Conservation (phyloP, 2,329 filamentous ascomycete genomes). For the Fusarium compactum region DNA sequence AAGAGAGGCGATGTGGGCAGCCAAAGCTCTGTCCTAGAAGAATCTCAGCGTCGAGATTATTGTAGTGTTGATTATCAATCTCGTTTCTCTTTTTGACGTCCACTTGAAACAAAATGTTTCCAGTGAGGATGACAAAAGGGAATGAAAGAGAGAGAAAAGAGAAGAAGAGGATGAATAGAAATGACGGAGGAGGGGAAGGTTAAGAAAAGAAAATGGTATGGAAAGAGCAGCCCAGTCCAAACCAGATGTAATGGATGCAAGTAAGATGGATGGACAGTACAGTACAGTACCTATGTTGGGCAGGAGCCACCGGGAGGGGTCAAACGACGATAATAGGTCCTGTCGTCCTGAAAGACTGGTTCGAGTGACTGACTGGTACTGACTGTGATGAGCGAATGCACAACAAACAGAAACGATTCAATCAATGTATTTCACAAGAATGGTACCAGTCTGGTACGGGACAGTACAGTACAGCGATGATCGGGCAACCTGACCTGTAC, state of each 20-base stretch:
- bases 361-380: conserved; percentile 1
- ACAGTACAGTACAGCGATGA: conserved; percentile 29
- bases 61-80: conserved; percentile 21
- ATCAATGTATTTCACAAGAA: conserved; percentile 20
- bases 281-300: conserved; percentile 8
- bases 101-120: conserved; percentile 33
- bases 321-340: conserved; percentile 30
- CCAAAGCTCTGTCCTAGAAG: conserved; percentile 10
- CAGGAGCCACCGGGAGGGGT: conserved; percentile 19
- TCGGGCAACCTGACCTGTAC: conserved; percentile 11
- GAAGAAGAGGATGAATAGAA: conserved; percentile 8
- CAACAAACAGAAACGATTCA: conserved; percentile 11
- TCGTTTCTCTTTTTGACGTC: conserved; percentile 27
- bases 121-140: conserved; percentile 38
- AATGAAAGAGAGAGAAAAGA: not conserved
- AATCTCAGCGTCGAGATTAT: conserved; percentile 26
- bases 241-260: conserved; percentile 34
- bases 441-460: conserved; percentile 32
- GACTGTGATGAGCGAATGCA: conserved; percentile 17
- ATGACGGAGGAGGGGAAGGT: conserved; percentile 13
- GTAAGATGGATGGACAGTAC: conserved; percentile 33
- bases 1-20: conserved; percentile 25
- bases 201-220: conserved; percentile 6
- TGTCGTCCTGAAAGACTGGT: conserved; percentile 9
- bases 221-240: not conserved